Conservation (phyloP, 495 filamentous ascomycete genomes). For the Penicillium flavigenum region DNA sequence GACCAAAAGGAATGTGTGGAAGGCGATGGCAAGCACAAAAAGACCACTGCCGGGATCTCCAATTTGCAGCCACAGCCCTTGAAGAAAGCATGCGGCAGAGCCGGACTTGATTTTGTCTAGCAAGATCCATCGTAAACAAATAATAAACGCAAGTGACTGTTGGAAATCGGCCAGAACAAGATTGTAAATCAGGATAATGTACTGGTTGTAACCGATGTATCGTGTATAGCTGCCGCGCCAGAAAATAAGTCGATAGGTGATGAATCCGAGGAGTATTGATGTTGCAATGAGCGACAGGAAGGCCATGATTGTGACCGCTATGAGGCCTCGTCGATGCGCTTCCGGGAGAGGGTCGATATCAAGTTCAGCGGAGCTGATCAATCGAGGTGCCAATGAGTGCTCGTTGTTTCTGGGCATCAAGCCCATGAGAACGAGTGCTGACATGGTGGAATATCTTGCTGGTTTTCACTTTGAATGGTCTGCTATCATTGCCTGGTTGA, state of each 20-base stretch:
- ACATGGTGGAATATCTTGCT: conserved; percentile 23
- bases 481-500: neutral
- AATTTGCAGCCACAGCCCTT: conserved; percentile 69
- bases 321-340: conserved; percentile 50
- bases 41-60: conserved; percentile 69
- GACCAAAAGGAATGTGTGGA: conserved; percentile 67
- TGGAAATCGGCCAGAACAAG: conserved; percentile 72
- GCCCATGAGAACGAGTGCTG: conserved; percentile 23
- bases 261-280: conserved; percentile 49
- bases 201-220: conserved; percentile 64
- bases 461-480: neutral
- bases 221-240: conserved; percentile 51
- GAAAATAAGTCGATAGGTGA: conserved; percentile 57
- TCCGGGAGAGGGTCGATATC: conserved; percentile 50
- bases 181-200: conserved; percentile 71
- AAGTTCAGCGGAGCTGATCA: conserved; percentile 14
- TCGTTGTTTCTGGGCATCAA: conserved; percentile 20
- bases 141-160: conserved; percentile 64
- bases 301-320: conserved; percentile 57
- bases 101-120: conserved; percentile 56
- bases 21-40: conserved; percentile 67
- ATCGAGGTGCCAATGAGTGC: conserved; percentile 25
- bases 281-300: conserved; percentile 60
- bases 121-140: conserved; percentile 61
- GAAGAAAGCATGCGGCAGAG: conserved; percentile 60